Conservation (phyloP, 352 stramenopile species). For the Pythium scleroteichum region DNA sequence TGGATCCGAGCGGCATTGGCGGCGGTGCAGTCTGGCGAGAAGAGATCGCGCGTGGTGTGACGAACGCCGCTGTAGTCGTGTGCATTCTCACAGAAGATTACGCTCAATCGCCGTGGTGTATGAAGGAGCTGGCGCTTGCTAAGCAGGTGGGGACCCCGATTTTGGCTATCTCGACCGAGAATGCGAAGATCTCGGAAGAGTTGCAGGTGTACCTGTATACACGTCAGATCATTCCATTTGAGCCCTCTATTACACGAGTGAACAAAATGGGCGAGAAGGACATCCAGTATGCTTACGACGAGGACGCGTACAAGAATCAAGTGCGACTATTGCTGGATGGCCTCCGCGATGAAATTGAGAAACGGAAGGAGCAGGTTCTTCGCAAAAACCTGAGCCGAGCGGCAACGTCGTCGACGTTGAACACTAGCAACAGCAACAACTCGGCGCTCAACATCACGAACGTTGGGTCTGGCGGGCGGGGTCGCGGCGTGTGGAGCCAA, state of each 20-base stretch:
- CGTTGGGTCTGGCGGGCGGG: neutral
- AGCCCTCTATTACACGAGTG: conserved; percentile 58
- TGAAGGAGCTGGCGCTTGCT: conserved; percentile 60
- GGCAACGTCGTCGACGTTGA: conserved; percentile 19
- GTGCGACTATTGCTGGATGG: conserved; percentile 72
- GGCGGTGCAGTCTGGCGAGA: conserved; percentile 64
- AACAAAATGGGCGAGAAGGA: conserved; percentile 45
- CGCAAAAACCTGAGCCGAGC: conserved; percentile 49
- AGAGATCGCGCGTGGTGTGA: conserved; percentile 63
- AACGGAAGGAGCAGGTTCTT: conserved; percentile 68
- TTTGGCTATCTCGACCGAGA: conserved; percentile 74
- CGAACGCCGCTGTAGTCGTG: conserved; percentile 57
- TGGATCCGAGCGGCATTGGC: conserved; percentile 64
- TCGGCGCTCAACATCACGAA: conserved; percentile 7
- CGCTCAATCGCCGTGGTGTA: conserved; percentile 56
- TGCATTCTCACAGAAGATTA: conserved; percentile 69
- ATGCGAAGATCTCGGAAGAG: conserved; percentile 74
- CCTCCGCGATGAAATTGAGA: conserved; percentile 83
- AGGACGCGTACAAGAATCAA: conserved; percentile 68
- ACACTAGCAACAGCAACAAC: conserved; percentile 14
- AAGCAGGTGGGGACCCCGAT: conserved; percentile 83
- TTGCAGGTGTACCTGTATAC: conserved; percentile 86
- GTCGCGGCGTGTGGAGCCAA: conserved; percentile 21
- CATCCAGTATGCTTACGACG: conserved; percentile 64
- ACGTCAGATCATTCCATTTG: conserved; percentile 78